Evolutionary conservation across 1,139 yeast species (phyloP).

Genomic region (Candida smagusa): DNA sequence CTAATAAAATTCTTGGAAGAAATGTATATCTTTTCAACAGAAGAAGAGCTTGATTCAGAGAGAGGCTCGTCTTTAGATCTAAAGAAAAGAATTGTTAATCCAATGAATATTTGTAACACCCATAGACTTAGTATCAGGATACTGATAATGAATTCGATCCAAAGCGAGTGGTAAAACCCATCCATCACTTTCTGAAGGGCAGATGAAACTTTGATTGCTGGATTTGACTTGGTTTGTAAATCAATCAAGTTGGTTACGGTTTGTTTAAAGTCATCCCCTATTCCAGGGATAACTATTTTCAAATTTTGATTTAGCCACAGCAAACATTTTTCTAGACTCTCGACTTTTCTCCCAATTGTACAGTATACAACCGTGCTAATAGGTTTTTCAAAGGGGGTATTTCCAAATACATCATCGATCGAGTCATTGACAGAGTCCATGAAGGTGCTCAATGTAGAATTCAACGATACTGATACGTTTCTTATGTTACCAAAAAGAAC

Average conservation of each 20-base stretch:
- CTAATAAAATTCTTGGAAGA: slow-evolving; percentile 17
- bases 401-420: slow-evolving; percentile 49
- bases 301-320: slow-evolving; percentile 75
- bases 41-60: slow-evolving; percentile 1
- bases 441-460: slow-evolving; percentile 47
- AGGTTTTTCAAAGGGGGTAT: slow-evolving; percentile 64
- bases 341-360: slow-evolving; percentile 70
- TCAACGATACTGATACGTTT: slow-evolving; percentile 52
- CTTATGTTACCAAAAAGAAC: slow-evolving; percentile 67
- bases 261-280: slow-evolving; percentile 4
- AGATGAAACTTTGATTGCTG: slow-evolving; percentile 10
- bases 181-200: slow-evolving; percentile 22
- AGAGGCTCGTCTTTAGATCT: background rate
- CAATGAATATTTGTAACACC: slow-evolving; percentile 45
- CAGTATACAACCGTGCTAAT: slow-evolving; percentile 71
- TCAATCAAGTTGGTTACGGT: slow-evolving; percentile 4
- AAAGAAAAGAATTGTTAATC: slow-evolving; percentile 1
- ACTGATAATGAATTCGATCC: slow-evolving; percentile 46
- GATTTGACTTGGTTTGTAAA: slow-evolving; percentile 1
- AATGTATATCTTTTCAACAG: slow-evolving; percentile 3
- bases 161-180: slow-evolving; percentile 32
- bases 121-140: slow-evolving; percentile 44
- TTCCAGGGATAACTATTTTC: slow-evolving; percentile 53
- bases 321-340: slow-evolving; percentile 63
- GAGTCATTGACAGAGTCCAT: slow-evolving; percentile 27